Evolutionary conservation across 1,139 yeast genomes (phyloP).

Genomic region (Candida buenavistaensis): DNA sequence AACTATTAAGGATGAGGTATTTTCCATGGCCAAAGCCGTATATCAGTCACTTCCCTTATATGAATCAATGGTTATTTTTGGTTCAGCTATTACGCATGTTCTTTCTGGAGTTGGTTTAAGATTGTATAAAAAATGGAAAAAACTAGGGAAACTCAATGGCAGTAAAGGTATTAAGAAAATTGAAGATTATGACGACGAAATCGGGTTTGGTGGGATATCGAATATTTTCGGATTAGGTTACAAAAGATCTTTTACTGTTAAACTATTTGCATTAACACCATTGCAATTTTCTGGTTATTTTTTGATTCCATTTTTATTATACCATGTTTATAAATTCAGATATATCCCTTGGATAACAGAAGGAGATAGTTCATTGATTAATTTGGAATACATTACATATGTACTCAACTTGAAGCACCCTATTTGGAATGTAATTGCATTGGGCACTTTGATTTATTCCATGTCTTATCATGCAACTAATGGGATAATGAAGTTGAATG

Average conservation of each 20-base stretch:
- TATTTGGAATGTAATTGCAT: slow-evolving; percentile 19
- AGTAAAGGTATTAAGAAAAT: slow-evolving; percentile 5
- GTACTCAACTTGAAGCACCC: slow-evolving; percentile 31
- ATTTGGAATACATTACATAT: slow-evolving; percentile 53
- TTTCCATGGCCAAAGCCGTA: slow-evolving; percentile 61
- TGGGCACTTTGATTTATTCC: slow-evolving; percentile 24
- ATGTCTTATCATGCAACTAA: slow-evolving; percentile 37
- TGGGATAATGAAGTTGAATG: slow-evolving; percentile 34
- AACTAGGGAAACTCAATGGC: slow-evolving; percentile 15
- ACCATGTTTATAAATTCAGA: slow-evolving; percentile 53
- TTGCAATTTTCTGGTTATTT: slow-evolving; percentile 61
- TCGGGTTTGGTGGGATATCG: slow-evolving; percentile 62
- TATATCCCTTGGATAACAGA: slow-evolving; percentile 51
- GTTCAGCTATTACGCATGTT: slow-evolving; percentile 52
- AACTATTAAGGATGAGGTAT: slow-evolving; percentile 51
- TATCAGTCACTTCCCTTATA: slow-evolving; percentile 53
- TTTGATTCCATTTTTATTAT: slow-evolving; percentile 43
- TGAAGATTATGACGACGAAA: slow-evolving; percentile 32
- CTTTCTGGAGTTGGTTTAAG: slow-evolving; percentile 55
- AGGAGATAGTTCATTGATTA: slow-evolving; percentile 65
- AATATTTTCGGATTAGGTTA: slow-evolving; percentile 56
- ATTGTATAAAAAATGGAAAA: slow-evolving; percentile 22
- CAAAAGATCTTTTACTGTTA: slow-evolving; percentile 44
- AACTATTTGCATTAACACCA: slow-evolving; percentile 44
- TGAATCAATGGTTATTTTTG: slow-evolving; percentile 51